Evolutionary conservation across 2,329 filamentous ascomycete species (phyloP), one percentile per base, ranked within the genome.

Genomic region (Xylariaceae sp.): DNA sequence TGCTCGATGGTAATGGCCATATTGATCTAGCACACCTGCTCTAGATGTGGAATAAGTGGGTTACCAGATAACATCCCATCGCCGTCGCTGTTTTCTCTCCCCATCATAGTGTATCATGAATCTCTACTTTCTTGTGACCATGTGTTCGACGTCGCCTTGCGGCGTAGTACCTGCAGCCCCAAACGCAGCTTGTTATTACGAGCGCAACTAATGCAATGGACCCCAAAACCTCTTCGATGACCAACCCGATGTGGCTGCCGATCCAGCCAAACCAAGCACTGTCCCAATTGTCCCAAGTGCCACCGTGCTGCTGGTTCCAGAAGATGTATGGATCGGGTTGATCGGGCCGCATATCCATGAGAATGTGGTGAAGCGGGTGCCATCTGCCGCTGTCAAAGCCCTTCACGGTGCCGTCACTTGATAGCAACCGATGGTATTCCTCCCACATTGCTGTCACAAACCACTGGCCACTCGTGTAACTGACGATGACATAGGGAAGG

Each of bases 401-500:
- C 6, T 23, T 23, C 13, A 64, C 39, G 2, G 76, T 55, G 11
- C 58, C 57, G 16, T 53, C 55, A 18, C 37, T 18, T 10, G 46
- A 32, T 15, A 67, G 53, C 23, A 57, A 43, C 5, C 35, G 8
- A 54, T 71, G 65, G 72, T 87, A 90, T 66, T 87, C 80, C 64
- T 87, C 81, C 87, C 87, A 90, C 57, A 89, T 81, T 29, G 88
- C 80, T 50, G 84, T 87, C 39, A 88, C 74, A 72, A 87, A 90
- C 55, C 89, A 76, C 7, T 87, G 86, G 2, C 87, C 87, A 2
- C 85, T 89, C 21, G 83, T 82, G 44, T 85, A 87, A 83, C 88
- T 89, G 67, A 90, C 84, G n/a, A 85, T 89, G 63, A 90, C 84
- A 68, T 90, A 89, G 0, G 87, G 86, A 26, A 90, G 74, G 8